Conservation (phyloP, 176 grass and related monocot genomes). For the Carex myosuroides region DNA sequence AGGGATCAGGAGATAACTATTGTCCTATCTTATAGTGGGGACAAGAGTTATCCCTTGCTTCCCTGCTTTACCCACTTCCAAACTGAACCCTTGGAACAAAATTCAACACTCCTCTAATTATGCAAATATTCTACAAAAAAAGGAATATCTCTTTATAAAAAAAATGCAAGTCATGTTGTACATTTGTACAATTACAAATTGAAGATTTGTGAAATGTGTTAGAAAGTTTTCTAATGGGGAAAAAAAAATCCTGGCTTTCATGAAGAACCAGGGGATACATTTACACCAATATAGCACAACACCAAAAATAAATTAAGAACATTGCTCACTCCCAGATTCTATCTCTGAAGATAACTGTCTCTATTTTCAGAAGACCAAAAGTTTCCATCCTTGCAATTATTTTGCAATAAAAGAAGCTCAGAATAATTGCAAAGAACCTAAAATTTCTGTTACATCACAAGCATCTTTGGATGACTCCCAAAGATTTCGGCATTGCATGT, state of each 20-base stretch:
- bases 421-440: neutral
- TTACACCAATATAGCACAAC: neutral
- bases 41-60: neutral
- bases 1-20: neutral
- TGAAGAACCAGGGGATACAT: constrained; percentile 1
- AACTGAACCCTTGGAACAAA: neutral
- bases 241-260: neutral
- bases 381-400: neutral
- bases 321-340: neutral
- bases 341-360: neutral
- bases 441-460: neutral
- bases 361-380: neutral
- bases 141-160: neutral
- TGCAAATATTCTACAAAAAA: neutral
- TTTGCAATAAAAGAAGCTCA: neutral
- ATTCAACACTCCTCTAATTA: too few relatives aligned
- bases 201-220: neutral
- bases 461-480: neutral
- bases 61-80: neutral
- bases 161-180: constrained; percentile 9
- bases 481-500: neutral
- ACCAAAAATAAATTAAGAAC: neutral
- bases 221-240: neutral
- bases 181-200: constrained; percentile 13
- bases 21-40: neutral